Base-by-base conservation (phyloP, 306 rosid species). In the Acacia confusa region DNA sequence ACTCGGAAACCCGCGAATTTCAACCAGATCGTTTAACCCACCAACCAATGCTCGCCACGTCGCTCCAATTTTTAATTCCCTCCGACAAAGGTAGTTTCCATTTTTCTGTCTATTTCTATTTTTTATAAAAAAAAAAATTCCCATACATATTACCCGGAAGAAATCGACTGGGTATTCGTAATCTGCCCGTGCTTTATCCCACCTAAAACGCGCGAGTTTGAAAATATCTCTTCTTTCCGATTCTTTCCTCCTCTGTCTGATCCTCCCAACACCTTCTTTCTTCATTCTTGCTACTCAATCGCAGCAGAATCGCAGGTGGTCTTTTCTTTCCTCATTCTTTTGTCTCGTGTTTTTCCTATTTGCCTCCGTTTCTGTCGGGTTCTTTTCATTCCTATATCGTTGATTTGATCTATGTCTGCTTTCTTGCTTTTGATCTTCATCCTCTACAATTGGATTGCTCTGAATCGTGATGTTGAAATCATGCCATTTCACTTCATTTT, bases 1-100 rank as follows among this genome's bases (percentile, higher is more conserved):
- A 17, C 72, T 66, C 72, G 72, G 72, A 72, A 50, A 27, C 76
- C 76, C 77, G 77, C 65, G 64, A 30, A 73, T 50, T 74, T 12
- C 40, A 9, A 74, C 47, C 58, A 36, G 27, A 36, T 38, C 0
- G 17, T 63, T 52, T 52, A 55, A 36, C 2, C 81, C n/a, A 15
- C 82, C 82, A 68, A 36, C 68, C 67, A 50, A 12, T 19, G 7
- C 4, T 6, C 2, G 22, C 82, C 82, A 69, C 58, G 43, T 78
- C 67, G 16, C 0, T 13, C 24, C 14, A 4, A 0, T 9, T 34
- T 34, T 5, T 5, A 22, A 44, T 11, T n/a, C 2, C 14, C 27
- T 24, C 8, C 36, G 16, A 0, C 19, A 3, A 0, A 25, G 34
- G 17, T 12, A 32, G 66, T 60, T 60, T 60, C 14, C 19, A 4